Percentiles rank a stretch among this genome's conserved stretches.
Evolutionary conservation across 768 basidiomycete genomes (phyloP).

Genomic region (Termitomyces sp.): DNA sequence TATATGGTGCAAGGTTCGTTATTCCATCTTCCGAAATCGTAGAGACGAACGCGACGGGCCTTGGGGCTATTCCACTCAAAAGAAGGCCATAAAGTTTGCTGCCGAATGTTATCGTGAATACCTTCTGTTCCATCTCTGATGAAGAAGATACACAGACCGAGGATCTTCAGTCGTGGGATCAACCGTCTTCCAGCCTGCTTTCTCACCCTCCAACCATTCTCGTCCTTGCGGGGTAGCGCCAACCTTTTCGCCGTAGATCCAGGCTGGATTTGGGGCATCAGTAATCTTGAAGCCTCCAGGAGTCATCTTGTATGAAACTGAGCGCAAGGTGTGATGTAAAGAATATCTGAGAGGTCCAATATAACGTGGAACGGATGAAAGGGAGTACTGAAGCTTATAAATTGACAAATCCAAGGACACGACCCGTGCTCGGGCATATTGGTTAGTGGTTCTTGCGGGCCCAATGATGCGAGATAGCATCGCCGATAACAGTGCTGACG

Average conservation of each 20-base stretch:
- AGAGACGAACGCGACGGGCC: constrained; percentile 71
- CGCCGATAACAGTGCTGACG: neutral
- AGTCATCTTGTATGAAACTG: constrained; percentile 14
- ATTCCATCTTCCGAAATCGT: constrained; percentile 44
- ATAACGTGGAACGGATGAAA: neutral
- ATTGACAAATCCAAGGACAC: neutral
- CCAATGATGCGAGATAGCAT: neutral
- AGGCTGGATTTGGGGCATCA: constrained; percentile 31
- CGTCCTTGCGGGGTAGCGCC: constrained; percentile 28
- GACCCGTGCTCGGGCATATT: neutral
- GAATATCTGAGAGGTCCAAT: neutral
- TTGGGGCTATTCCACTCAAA: constrained; percentile 51
- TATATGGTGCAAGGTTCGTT: constrained; percentile 59
- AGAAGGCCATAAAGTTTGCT: constrained; percentile 41
- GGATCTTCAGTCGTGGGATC: constrained; percentile 29
- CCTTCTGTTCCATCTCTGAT: neutral
- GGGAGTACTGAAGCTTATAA: neutral
- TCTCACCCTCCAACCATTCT: constrained; percentile 39
- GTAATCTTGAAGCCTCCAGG: constrained; percentile 22
- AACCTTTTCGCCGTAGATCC: constrained; percentile 30
- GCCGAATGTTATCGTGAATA: neutral
- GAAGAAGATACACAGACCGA: constrained; percentile 16
- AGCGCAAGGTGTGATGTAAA: neutral
- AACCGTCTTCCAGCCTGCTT: constrained; percentile 32
- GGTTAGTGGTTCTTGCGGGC: neutral